Percentiles rank a stretch among this genome's conserved stretches.
phyloP scores from a whole-genome alignment of 2,329 filamentous ascomycete genomes.

The Exophiala spinifera region DNA sequence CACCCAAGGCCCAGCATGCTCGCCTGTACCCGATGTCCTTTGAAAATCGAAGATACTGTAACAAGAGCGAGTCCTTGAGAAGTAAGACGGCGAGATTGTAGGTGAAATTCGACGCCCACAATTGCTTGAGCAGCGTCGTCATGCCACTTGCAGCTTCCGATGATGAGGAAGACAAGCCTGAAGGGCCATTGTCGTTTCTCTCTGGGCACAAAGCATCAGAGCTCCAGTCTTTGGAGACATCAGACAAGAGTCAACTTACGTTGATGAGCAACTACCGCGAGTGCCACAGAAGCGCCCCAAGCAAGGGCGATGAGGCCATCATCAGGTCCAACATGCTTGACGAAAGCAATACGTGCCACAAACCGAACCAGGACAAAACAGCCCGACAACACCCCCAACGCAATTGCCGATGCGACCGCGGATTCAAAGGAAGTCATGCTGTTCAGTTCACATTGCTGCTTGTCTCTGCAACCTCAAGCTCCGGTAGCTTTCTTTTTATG shows the following conservation, averaged over 20 bases:
- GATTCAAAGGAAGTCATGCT: slow-evolving; percentile 11
- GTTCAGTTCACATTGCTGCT: slow-evolving; percentile 5
- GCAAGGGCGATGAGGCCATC: slow-evolving; percentile 14
- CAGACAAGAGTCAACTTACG: slow-evolving; percentile 6
- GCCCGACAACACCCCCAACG: slow-evolving; percentile 10
- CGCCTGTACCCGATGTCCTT: slow-evolving; percentile 13
- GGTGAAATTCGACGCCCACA: slow-evolving; percentile 15
- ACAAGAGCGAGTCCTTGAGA: slow-evolving; percentile 14
- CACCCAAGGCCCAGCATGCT: slow-evolving; percentile 13
- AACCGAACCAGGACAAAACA: slow-evolving; percentile 16
- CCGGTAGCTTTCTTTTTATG: too few relatives aligned
- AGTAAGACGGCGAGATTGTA: slow-evolving; percentile 15
- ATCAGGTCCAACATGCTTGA: slow-evolving; percentile 17
- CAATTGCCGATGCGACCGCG: slow-evolving; percentile 8
- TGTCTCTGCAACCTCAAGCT: not conserved
- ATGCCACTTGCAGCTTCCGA: not conserved
- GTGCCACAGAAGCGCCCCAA: slow-evolving; percentile 9
- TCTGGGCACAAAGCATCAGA: not conserved
- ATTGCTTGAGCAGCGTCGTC: slow-evolving; percentile 3
- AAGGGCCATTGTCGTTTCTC: not conserved
- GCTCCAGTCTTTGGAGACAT: not conserved
- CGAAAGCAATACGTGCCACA: slow-evolving; percentile 11
- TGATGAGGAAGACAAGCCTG: not conserved
- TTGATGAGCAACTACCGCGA: slow-evolving; percentile 8
- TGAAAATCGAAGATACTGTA: slow-evolving; percentile 20